Base-by-base conservation (phyloP, 1,284 basidiomycete genomes). In the Afroboletus lepidellus region DNA sequence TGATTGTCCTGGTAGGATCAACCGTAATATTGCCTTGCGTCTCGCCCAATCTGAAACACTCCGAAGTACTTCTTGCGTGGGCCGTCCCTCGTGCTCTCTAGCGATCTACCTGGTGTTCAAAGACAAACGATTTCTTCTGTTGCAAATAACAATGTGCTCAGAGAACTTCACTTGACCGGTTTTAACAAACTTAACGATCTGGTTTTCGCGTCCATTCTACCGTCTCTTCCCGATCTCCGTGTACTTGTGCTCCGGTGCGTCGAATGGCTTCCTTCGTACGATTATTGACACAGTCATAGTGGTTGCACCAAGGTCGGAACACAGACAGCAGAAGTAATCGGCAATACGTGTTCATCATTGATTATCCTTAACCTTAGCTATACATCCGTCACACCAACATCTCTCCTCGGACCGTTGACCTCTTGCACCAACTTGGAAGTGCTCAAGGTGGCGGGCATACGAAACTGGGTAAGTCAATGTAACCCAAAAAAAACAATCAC, bases 51-150 rank as follows among this genome's bases (percentile, higher is more conserved):
- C 41, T 53, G 7, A 51, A 15, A 39, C 11, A 15, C 15, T 8
- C n/a, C 25, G 21, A 57, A 87, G 83, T 76, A 81, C 61, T 82
- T 88, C 58, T 57, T 87, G 33, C 77, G 81, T n/a, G 84, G 85
- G 0, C 60, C 67, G 15, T 70, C 75, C 2, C 65, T 87, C 33
- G 60, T 69, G 4, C 71, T 87, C n/a, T 73, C 75, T 15, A 72
- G 70, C 38, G 74, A 76, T 21, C 59, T 86, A 16, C 76, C 83
- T 8, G 81, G 79, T 12, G 78, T 85, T 6, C 74, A 71, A 32
- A 73, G 69, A 50, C 63, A 67, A 46, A 85, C 83, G 0, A 69
- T 88, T n/a, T 41, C 63, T 3, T 76, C 76, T 13, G 70, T 85
- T 34, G 59, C 66, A 15, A 58, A 76, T 9, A 74, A 74, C 20